phyloP scores from a whole-genome alignment of 768 basidiomycete genomes.

The Cytidiella melzeri region DNA sequence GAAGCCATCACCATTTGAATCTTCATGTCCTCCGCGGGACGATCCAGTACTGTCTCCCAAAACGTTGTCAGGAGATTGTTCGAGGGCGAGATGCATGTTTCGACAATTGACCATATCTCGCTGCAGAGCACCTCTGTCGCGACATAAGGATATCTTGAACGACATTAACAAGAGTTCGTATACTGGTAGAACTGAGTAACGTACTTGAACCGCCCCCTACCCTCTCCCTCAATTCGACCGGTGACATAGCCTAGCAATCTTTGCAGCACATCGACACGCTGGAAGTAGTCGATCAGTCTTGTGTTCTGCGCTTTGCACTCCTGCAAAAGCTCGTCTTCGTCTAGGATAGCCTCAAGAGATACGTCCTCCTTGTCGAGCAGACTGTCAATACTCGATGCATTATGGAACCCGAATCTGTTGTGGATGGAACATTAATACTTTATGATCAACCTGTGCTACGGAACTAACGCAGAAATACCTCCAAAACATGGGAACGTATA shows the following conservation, averaged over 20 bases:
- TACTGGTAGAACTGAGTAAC: constrained; percentile 24
- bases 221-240: constrained; percentile 78
- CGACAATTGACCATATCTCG: constrained; percentile 92
- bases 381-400: constrained; percentile 83
- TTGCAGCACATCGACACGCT: constrained; percentile 73
- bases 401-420: constrained; percentile 83
- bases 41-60: constrained; percentile 85
- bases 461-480: constrained; percentile 28
- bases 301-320: constrained; percentile 96
- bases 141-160: constrained; percentile 78
- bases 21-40: constrained; percentile 81
- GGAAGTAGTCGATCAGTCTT: constrained; percentile 82
- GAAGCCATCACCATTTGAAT: constrained; percentile 82
- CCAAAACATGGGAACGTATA: constrained; percentile 37
- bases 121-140: constrained; percentile 94
- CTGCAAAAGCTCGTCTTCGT: constrained; percentile 89
- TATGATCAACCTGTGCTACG: background rate
- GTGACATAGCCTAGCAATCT: constrained; percentile 80
- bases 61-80: constrained; percentile 76
- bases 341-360: constrained; percentile 83
- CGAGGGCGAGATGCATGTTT: constrained; percentile 72
- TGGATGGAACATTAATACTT: constrained; percentile 4
- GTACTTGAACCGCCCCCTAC: constrained; percentile 80
- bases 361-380: constrained; percentile 89
- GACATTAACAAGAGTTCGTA: background rate